These are phyloP conservation scores for Exophiala sp. DNA, from an alignment of 2,329 filamentous ascomycete species.

Conservation along the genomic window DNA sequence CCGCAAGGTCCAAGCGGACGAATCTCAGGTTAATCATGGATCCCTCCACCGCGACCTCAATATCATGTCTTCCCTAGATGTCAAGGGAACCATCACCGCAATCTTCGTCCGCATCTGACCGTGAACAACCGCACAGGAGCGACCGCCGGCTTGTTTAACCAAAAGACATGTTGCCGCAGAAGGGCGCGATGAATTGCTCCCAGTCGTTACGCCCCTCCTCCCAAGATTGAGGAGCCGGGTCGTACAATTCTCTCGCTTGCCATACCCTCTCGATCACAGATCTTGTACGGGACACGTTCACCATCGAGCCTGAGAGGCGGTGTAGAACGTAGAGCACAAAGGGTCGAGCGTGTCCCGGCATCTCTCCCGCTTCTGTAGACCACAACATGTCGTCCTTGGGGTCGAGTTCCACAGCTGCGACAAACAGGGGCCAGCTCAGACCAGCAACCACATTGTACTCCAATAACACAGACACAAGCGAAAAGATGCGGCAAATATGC, in stretches of 20 bases:
- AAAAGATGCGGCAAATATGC: conserved; percentile 6
- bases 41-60: too few species aligned
- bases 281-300: conserved; percentile 43
- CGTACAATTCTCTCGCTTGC: conserved; percentile 39
- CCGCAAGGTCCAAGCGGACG: too few species aligned
- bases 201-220: conserved; percentile 7
- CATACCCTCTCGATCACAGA: conserved; percentile 46
- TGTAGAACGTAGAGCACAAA: conserved; percentile 40
- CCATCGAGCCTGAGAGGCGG: conserved; percentile 38
- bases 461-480: conserved; percentile 1
- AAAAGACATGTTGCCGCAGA: conserved; percentile 18
- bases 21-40: too few species aligned
- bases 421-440: conserved; percentile 12
- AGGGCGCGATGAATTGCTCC: conserved; percentile 12
- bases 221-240: neutral
- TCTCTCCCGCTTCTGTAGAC: conserved; percentile 22
- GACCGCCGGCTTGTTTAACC: conserved; percentile 1
- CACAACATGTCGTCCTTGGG: conserved; percentile 35
- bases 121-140: too few species aligned
- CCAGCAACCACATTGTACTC: conserved; percentile 3
- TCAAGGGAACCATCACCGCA: too few species aligned
- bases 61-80: too few species aligned
- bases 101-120: too few species aligned
- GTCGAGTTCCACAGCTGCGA: conserved; percentile 13
- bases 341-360: conserved; percentile 34